Conservation (phyloP, 2,329 filamentous ascomycete genomes). For the Sporothrix humicola region DNA sequence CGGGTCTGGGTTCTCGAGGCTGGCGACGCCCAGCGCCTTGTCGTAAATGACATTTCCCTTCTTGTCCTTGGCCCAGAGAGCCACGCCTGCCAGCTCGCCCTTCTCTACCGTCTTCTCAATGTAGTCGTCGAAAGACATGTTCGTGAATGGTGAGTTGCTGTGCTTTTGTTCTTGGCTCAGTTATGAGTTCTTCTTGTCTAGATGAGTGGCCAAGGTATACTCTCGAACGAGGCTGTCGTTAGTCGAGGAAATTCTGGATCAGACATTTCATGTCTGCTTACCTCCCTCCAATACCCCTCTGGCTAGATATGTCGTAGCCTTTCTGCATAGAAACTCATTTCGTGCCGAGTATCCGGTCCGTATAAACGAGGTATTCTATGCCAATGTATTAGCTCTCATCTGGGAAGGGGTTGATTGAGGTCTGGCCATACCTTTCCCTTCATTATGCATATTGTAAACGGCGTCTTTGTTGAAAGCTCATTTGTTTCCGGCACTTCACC, state of each 20-base stretch:
- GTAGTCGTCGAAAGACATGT: constrained; percentile 32
- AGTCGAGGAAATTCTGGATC: too few species aligned
- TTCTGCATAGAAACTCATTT: neutral
- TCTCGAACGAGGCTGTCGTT: too few species aligned
- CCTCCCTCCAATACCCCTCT: neutral
- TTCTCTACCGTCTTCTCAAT: constrained; percentile 33
- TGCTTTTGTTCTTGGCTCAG: neutral
- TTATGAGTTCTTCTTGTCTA: neutral
- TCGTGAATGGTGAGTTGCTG: neutral
- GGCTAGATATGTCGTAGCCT: neutral
- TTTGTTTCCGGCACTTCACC: neutral
- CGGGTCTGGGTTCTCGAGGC: constrained; percentile 22
- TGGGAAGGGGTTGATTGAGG: neutral
- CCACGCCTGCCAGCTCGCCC: constrained; percentile 32
- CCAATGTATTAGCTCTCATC: neutral
- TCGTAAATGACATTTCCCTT: constrained; percentile 18
- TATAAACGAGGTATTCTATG: neutral
- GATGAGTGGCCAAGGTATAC: too few species aligned
- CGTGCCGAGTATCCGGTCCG: constrained; percentile 24
- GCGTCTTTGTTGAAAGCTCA: too few species aligned
- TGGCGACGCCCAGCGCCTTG: constrained; percentile 25
- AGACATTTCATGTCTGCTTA: neutral
- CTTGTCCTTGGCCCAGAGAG: constrained; percentile 30
- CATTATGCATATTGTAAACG: neutral
- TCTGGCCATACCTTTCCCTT: neutral